Evolutionary conservation across 495 filamentous ascomycete genomes (phyloP), one percentile per base, ranked within the genome.

Genomic region (Lophiotrema nucula): DNA sequence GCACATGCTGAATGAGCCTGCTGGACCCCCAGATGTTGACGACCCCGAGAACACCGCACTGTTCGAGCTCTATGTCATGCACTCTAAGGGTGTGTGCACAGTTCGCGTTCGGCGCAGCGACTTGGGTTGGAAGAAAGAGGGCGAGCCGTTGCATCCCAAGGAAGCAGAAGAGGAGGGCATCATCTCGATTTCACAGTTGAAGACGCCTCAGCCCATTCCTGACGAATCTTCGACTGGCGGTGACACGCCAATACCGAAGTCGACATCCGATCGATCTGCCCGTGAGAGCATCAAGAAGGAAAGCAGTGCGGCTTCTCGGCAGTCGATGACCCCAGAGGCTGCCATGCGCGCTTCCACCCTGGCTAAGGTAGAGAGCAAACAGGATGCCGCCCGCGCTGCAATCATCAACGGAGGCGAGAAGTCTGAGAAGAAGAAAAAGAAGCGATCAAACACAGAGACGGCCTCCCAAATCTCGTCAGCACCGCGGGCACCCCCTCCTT

Each of bases 31-130:
- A n/a, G 72, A 69, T 43, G 73, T 77, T n/a, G 74, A 73, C 26
- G 79, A 82, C 18, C 80, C 83, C 15, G 77, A 80, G 23, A 82
- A 87, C 19, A 83, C 78, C 16, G 69, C 76, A 2, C 68, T 96
- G 45, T 97, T 97, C 63, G 95, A 97, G 75, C 81, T 99, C 6
- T 99, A 97, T 71, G 88, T 89, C 19, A 95, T 96, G 86, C 92
- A 99, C 71, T 95, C 93, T 6, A 93, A 89, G 70, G 95, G 95
- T 57, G 90, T 97, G 38, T 90, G 89, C 1, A 90, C 87, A 66
- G 64, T 97, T 26, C 84, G 80, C 65, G 82, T 99, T 65, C 92
- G 86, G 70, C 87, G 88, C 70, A 82, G 85, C 43, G 92, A 97
- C 71, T 74, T 99, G 50, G 93, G 95, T 3, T 97, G 90, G 91